Evolutionary conservation across 305 asterid species (phyloP).

Genomic region (Fraxinus latifolia): DNA sequence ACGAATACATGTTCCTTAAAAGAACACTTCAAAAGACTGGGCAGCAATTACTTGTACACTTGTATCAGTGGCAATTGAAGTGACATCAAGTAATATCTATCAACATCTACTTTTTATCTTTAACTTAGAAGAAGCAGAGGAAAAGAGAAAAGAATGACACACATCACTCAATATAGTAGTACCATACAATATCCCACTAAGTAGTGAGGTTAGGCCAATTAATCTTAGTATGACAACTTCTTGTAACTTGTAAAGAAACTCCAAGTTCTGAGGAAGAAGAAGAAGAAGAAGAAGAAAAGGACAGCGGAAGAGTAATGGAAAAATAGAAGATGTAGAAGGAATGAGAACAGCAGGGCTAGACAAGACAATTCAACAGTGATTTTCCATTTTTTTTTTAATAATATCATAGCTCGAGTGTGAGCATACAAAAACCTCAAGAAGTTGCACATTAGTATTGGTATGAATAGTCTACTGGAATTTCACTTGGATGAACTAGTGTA

Average conservation of each 20-base stretch:
- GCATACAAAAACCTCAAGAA: background rate
- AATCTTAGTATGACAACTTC: background rate
- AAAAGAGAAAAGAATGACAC: background rate
- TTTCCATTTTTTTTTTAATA: background rate
- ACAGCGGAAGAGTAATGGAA: background rate
- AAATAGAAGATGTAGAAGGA: background rate
- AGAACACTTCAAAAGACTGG: background rate
- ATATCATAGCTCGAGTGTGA: background rate
- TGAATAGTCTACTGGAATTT: background rate
- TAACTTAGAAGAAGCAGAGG: background rate
- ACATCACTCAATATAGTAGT: background rate
- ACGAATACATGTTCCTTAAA: background rate
- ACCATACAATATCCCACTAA: background rate
- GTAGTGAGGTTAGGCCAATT: background rate
- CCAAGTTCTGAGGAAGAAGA: background rate
- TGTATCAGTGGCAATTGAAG: background rate
- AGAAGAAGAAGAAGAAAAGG: background rate
- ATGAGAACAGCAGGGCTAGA: background rate
- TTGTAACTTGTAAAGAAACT: background rate
- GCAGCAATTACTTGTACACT: background rate
- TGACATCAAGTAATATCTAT: background rate
- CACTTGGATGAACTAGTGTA: background rate
- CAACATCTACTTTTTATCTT: background rate
- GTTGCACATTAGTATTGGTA: background rate
- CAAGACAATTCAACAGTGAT: background rate